Conservation (phyloP, 768 basidiomycete species). For the Tephrocybe sp. region DNA sequence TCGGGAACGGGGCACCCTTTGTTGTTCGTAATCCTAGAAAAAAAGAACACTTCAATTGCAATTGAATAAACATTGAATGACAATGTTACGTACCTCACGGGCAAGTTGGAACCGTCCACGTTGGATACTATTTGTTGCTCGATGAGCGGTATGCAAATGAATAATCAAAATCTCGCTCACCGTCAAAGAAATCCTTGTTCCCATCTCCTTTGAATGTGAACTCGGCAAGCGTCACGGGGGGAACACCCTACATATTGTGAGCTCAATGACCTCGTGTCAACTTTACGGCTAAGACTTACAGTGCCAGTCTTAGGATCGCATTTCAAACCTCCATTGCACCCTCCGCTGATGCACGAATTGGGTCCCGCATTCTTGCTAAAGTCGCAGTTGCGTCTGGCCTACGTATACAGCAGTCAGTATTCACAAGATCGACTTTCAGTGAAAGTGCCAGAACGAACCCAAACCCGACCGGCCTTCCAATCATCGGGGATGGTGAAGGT, state of each 20-base stretch:
- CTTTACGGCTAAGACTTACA: constrained; percentile 22
- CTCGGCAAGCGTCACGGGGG: constrained; percentile 66
- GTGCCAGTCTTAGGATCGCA: constrained; percentile 51
- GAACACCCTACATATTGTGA: constrained; percentile 40
- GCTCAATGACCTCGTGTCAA: neutral
- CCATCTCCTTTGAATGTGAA: constrained; percentile 49
- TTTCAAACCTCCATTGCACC: constrained; percentile 62
- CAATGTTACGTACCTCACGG: neutral
- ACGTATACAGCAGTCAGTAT: constrained; percentile 7
- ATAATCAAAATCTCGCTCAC: constrained; percentile 28
- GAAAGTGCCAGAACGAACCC: constrained; percentile 26
- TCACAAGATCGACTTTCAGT: neutral
- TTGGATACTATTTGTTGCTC: neutral
- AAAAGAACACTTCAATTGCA: constrained; percentile 21
- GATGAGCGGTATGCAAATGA: too few species aligned
- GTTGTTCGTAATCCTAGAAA: constrained; percentile 46
- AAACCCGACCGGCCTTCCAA: constrained; percentile 42
- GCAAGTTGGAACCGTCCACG: neutral
- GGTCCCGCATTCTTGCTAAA: constrained; percentile 50
- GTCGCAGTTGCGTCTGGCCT: constrained; percentile 63
- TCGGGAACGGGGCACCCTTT: constrained; percentile 51
- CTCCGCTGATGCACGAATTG: constrained; percentile 58
- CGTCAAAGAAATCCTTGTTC: constrained; percentile 56
- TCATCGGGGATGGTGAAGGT: constrained; percentile 47
- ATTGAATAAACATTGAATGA: too few species aligned